A percentile compares a stretch with the other conserved stretches of the same genome.
Evolutionary conservation across 73 alveolate species (phyloP).

Genomic region (Tetrahymena borealis): DNA sequence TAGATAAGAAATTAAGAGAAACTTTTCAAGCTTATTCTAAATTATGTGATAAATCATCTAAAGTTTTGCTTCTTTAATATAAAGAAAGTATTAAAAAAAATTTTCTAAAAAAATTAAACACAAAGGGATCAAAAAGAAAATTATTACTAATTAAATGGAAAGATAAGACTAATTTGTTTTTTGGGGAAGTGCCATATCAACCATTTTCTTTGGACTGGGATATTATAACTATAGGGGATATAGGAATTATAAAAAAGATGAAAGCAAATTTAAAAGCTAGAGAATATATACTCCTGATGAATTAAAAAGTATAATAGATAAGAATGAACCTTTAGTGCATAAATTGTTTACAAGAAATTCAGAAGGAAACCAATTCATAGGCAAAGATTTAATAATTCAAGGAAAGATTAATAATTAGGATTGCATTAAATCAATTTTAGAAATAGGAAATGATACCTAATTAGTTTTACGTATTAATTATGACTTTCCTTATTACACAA

Average conservation of each 20-base stretch:
- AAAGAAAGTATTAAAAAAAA: too few relatives aligned
- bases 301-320: not conserved
- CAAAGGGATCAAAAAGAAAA: too few relatives aligned
- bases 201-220: not conserved
- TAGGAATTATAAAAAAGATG: not conserved
- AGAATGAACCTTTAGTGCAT: not conserved
- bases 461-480: not conserved
- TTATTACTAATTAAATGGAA: too few relatives aligned
- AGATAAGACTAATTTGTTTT: not conserved
- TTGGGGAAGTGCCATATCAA: not conserved
- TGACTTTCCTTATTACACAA: not conserved
- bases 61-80: too few relatives aligned
- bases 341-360: not conserved
- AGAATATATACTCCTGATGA: not conserved
- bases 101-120: too few relatives aligned
- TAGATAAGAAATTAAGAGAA: too few relatives aligned
- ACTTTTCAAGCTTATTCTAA: too few relatives aligned
- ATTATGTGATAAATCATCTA: too few relatives aligned
- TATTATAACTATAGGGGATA: not conserved
- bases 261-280: not conserved
- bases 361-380: not conserved
- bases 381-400: not conserved
- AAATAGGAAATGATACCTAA: not conserved
- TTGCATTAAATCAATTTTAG: not conserved
- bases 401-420: not conserved